Evolutionary conservation across 306 rosid species (phyloP), one percentile per base, ranked within the genome.

Genomic region (Alnus rubra): DNA sequence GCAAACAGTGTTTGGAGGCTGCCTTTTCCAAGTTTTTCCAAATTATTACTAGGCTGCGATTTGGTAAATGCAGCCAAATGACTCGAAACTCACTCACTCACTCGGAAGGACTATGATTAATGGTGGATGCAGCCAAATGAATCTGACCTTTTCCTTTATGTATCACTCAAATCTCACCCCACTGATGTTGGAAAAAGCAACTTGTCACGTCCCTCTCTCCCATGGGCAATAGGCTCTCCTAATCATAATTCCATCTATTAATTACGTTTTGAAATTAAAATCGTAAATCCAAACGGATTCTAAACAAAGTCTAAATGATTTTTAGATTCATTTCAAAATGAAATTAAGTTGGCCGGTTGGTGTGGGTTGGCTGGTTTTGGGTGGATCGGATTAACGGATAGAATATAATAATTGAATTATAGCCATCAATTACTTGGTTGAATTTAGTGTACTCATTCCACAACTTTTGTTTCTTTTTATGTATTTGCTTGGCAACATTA

Each of bases 21-120:
- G 68, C 65, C 79, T 79, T 79, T 70, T 4, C 51, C 67, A 59
- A 68, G 1, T 23, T 19, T 86, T 86, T 70, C 63, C 15, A 14
- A 56, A 82, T 77, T 30, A 76, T 62, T 69, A 15, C 69, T 42
- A 31, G 12, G 30, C 67, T 47, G 28, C 28, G 0, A 7, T 28
- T 35, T 7, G 48, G 6, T 15, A 35, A 64, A 37, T 14, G 70
- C 48, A 33, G 45, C 23, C 23, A 35, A 10, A 35, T 65, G 71
- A 65, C 71, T 65, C 48, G 45, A 16, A 65, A 23, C 49, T 65
- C 71, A 37, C 70, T 64, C 1, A 64, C 15, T 64, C 1, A 64
- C 15, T 62, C 7, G 45, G 37, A 33, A 2, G 68, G 69, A 64
- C 18, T 30, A 11, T 53, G 6, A 15, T 18, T 42, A 42, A 5